Percentiles rank a stretch among this genome's conserved stretches.
Evolutionary conservation across 2,329 filamentous ascomycete genomes (phyloP).

Genomic region (Penicillium hordei): DNA sequence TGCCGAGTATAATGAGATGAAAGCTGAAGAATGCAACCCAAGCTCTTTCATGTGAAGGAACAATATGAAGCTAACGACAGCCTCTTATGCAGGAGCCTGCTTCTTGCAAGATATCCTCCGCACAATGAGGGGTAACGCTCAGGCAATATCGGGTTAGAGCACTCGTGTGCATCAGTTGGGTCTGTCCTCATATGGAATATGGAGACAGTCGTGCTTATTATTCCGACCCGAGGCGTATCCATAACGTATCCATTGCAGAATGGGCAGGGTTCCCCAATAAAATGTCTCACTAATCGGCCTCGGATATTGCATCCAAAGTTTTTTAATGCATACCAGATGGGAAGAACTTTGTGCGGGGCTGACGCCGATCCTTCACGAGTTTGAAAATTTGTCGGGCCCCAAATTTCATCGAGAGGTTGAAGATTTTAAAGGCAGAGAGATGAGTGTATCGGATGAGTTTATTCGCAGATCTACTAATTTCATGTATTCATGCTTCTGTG

Average conservation of each 20-base stretch:
- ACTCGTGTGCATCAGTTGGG: not conserved
- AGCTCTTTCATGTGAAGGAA: not conserved
- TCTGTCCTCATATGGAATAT: not conserved
- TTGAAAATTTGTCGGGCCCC: not conserved
- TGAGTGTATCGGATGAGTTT: not conserved
- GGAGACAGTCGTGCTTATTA: not conserved
- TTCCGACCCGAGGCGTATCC: not conserved
- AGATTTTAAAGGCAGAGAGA: not conserved
- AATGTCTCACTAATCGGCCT: not conserved
- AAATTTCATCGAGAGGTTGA: not conserved
- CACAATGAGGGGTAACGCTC: constrained; percentile 1
- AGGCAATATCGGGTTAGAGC: not conserved
- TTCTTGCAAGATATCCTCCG: not conserved
- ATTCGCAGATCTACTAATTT: not conserved
- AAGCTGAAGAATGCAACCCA: not conserved
- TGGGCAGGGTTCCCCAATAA: not conserved
- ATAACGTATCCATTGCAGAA: not conserved
- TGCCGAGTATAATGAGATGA: not conserved
- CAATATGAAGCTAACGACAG: not conserved
- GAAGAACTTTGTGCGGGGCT: constrained; percentile 4
- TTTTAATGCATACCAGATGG: not conserved
- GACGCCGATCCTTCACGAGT: constrained; percentile 1
- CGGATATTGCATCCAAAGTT: not conserved
- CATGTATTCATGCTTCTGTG: not conserved
- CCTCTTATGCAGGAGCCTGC: not conserved